Base-by-base conservation (phyloP, 345 rosid genomes). In the Punica granatum region DNA sequence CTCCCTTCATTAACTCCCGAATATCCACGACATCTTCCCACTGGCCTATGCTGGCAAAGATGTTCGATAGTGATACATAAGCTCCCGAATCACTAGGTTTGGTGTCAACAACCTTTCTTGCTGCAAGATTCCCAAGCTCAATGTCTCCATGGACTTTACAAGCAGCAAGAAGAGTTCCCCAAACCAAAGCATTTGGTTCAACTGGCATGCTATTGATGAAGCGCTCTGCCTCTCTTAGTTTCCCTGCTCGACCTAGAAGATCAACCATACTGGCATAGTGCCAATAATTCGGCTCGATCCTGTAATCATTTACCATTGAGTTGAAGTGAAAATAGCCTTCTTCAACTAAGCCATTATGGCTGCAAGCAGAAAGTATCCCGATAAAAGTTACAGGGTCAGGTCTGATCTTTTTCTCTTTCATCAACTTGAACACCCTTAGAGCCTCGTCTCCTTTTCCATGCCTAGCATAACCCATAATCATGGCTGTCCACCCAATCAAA, bases 131-230 rank as follows among this genome's bases (percentile, higher is more conserved):
- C 33, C 85, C 97, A 16, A 88, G 89, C 75, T 86, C 89, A 72
- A 82, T 71, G 69, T 88, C 84, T 60, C 90, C 89, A 76, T 90
- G 84, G 36, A 85, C 28, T 72, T 71, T 86, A 82, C 96, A 86
- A 75, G 96, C 85, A 84, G 96, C 82, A 60, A 90, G 96, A 46
- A 90, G 76, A 19, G 92, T 81, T 72, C 77, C 89, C 97, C 97
- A 88, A 36, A 86, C 82, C 64, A 88, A 83, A 60, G 86, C 89
- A 72, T 85, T 77, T 6, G 92, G 83, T 67, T 79, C 75, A 46
- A 85, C 74, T 23, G 87, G 84, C 91, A 88, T 85, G 53, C 42
- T 65, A 33, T 70, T 79, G 66, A 90, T 86, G 58, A 86, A 85
- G 53, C 54, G 74, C 73, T 83, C 90, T 73, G 95, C 97, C 74